phyloP scores from a whole-genome alignment of 2,329 filamentous ascomycete species.

The Drechslerella dactyloides region DNA sequence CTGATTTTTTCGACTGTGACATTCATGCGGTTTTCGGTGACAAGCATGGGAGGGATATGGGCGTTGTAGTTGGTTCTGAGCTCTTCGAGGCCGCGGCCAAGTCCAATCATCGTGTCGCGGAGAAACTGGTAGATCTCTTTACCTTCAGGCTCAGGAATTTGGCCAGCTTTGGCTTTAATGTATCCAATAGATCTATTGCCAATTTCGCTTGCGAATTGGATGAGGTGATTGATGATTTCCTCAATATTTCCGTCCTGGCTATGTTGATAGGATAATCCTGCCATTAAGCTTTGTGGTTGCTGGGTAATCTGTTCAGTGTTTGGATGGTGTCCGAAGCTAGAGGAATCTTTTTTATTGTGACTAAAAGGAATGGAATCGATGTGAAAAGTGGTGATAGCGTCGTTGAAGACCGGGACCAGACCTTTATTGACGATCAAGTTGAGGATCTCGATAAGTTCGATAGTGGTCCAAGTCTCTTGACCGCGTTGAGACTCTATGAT shows the following conservation, averaged over 20 bases:
- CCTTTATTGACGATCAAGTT: neutral
- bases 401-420: neutral
- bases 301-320: neutral
- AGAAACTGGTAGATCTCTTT: slow-evolving; percentile 9
- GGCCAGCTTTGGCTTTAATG: neutral
- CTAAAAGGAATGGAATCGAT: neutral
- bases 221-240: no score
- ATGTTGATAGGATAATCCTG: no score
- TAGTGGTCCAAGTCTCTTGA: neutral
- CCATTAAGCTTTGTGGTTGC: no score
- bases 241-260: no score
- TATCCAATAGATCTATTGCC: neutral
- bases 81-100: no score
- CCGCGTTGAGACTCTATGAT: neutral
- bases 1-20: neutral
- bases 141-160: neutral
- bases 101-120: neutral
- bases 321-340: no score
- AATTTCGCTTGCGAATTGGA: no score
- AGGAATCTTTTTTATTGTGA: neutral
- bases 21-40: no score
- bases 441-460: neutral
- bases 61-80: no score
- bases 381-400: neutral
- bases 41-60: no score